These are phyloP conservation scores for Tetrahymena malaccensis DNA, from an alignment of 73 alveolate genomes.

Conservation along the genomic window DNA sequence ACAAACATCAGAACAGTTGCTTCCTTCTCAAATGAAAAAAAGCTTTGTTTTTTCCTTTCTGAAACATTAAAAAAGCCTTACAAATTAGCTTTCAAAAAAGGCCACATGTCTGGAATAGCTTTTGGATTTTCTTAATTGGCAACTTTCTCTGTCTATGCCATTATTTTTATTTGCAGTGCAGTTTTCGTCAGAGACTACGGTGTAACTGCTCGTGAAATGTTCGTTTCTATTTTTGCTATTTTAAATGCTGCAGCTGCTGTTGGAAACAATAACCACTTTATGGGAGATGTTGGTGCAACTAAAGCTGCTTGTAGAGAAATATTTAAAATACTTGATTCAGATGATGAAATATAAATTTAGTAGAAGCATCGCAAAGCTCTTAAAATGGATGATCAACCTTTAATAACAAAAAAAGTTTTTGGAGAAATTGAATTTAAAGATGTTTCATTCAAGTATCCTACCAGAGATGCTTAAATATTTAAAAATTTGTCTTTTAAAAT, in stretches of 20 bases:
- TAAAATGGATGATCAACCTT: neutral
- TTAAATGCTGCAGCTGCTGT: conserved; percentile 78
- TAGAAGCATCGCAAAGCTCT: neutral
- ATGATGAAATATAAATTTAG: conserved; percentile 15
- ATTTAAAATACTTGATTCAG: conserved; percentile 19
- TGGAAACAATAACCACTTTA: conserved; percentile 65
- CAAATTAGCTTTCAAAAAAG: conserved; percentile 41
- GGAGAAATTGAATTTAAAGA: conserved; percentile 66
- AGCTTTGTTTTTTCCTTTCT: conserved; percentile 50
- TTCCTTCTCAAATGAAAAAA: conserved; percentile 65
- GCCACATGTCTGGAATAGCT: conserved; percentile 58
- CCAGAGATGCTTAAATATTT: conserved; percentile 45
- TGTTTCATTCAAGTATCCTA: conserved; percentile 57
- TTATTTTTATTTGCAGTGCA: conserved; percentile 63
- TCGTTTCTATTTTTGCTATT: conserved; percentile 63
- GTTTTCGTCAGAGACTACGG: conserved; percentile 45
- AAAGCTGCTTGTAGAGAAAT: conserved; percentile 45
- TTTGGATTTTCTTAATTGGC: conserved; percentile 68
- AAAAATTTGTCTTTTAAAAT: conserved; percentile 51
- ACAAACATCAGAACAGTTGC: conserved; percentile 79
- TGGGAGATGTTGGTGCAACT: conserved; percentile 72
- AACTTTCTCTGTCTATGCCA: conserved; percentile 56
- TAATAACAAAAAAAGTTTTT: conserved; percentile 1
- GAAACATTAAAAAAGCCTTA: conserved; percentile 23
- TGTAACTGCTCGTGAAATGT: conserved; percentile 47